phyloP scores from a whole-genome alignment of 306 rosid species.

The Castanea crenata region DNA sequence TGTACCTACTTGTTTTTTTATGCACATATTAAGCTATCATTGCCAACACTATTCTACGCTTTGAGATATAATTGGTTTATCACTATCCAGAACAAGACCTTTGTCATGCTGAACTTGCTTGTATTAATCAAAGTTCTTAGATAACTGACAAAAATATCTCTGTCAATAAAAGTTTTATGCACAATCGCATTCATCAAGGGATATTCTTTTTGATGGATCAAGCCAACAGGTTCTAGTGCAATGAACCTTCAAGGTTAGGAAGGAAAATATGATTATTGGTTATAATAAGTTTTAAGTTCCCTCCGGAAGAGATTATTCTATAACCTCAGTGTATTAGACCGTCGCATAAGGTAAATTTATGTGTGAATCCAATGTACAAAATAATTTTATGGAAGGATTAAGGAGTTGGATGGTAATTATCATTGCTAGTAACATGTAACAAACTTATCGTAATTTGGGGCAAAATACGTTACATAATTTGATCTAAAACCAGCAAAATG shows the following conservation, averaged over 20 bases:
- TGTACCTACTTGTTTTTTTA: neutral
- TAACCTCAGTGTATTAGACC: too few species aligned
- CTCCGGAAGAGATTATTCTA: too few species aligned
- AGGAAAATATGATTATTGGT: neutral
- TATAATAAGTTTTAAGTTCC: neutral
- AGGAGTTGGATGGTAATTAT: too few species aligned
- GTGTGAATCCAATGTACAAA: too few species aligned
- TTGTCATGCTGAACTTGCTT: neutral
- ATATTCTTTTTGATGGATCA: neutral
- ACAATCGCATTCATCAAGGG: neutral
- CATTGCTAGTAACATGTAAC: too few species aligned
- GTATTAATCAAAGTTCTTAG: neutral
- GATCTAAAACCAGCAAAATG: too few species aligned
- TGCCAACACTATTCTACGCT: neutral
- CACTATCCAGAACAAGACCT: neutral
- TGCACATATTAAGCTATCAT: neutral
- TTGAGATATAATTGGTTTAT: neutral
- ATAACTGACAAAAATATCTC: neutral
- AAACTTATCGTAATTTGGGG: too few species aligned
- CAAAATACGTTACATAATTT: too few species aligned
- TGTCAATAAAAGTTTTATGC: neutral
- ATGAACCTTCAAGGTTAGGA: neutral
- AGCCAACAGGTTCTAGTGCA: too few species aligned
- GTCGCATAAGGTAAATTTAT: too few species aligned
- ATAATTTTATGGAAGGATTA: too few species aligned